Percentiles rank a stretch among this genome's conserved stretches.
Conservation (phyloP, 352 stramenopile species). For the Phytophthora pini region DNA sequence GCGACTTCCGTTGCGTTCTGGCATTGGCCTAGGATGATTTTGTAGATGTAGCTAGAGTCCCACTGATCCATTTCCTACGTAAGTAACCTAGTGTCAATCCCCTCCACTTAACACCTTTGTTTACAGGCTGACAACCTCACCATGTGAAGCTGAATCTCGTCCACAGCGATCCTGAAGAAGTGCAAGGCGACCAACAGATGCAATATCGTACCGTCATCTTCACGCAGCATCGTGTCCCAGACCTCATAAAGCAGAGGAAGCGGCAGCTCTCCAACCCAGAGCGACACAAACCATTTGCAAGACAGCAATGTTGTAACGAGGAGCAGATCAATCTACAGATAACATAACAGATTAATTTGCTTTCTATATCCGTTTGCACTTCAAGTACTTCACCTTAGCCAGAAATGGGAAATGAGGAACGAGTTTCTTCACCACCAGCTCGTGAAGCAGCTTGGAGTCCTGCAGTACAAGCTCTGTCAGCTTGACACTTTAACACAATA, state of each 20-base stretch:
- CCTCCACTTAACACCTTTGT: neutral
- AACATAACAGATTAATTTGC: slow-evolving; percentile 2
- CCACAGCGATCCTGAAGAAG: slow-evolving; percentile 56
- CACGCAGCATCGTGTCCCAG: slow-evolving; percentile 68
- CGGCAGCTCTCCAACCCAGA: slow-evolving; percentile 74
- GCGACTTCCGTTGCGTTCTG: slow-evolving; percentile 35
- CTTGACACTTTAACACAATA: neutral
- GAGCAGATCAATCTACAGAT: slow-evolving; percentile 54
- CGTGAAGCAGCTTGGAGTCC: slow-evolving; percentile 67
- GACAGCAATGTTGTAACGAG: slow-evolving; percentile 68
- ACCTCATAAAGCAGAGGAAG: slow-evolving; percentile 51
- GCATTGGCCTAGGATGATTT: slow-evolving; percentile 60
- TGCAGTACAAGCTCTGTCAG: slow-evolving; percentile 20
- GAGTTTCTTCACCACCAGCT: slow-evolving; percentile 60
- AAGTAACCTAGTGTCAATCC: slow-evolving; percentile 1
- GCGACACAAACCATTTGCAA: slow-evolving; percentile 81
- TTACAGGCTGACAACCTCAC: slow-evolving; percentile 18
- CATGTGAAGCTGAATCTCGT: slow-evolving; percentile 49
- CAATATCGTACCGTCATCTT: slow-evolving; percentile 58
- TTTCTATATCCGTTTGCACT: too few relatives aligned
- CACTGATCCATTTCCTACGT: slow-evolving; percentile 57
- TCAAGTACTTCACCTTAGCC: slow-evolving; percentile 38
- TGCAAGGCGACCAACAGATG: slow-evolving; percentile 69
- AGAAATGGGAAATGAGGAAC: slow-evolving; percentile 57
- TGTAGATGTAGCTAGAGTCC: slow-evolving; percentile 78